Base-by-base conservation (phyloP, 106 monocot genomes). In the Dendrobium officinale region DNA sequence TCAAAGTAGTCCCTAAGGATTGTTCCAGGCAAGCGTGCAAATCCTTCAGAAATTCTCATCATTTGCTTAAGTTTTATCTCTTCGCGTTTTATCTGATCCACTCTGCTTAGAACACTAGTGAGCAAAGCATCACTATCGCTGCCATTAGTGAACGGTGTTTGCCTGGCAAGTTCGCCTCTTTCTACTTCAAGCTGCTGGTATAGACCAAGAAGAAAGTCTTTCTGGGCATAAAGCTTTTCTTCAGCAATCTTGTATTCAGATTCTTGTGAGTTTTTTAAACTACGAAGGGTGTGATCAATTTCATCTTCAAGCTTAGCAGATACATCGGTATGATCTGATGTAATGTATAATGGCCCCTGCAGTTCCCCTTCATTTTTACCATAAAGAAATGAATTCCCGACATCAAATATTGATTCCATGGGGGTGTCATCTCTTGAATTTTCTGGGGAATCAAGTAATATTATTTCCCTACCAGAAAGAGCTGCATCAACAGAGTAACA, bases 11-110 rank as follows among this genome's bases (percentile, higher is more conserved):
- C 75, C 42, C 44, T 79, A 3, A 88, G 43, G 24, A 89, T 45
- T 17, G 67, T 58, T 79, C 82, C 80, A 6, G 86, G 78, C 2
- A 76, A 79, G 59, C 44, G 73, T 26, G 84, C 88, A 79, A 91
- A 92, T 48, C 88, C 90, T 41, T 82, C 79, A 6, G 85, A 83
- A 78, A 89, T 79, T 72, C 79, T 82, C 88, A 92, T 67, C 95
- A 95, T 95, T 9, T 80, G n/a, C 51, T 67, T 44, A 2, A 95
- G 78, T 80, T 88, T 95, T 9, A 67, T 73, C 41, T 95, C 92
- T 81, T 95, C 95, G 0, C 67, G 66, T 77, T 80, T 89, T 72
- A 95, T 90, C 77, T 89, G 82, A 72, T 90, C 89, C 55, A 90
- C 82, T 77, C 82, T 84, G 59, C 22, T 51, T 73, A 88, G 26